Evolutionary conservation across 2,329 filamentous ascomycete species (phyloP).

Genomic region (Colletotrichum sp.): DNA sequence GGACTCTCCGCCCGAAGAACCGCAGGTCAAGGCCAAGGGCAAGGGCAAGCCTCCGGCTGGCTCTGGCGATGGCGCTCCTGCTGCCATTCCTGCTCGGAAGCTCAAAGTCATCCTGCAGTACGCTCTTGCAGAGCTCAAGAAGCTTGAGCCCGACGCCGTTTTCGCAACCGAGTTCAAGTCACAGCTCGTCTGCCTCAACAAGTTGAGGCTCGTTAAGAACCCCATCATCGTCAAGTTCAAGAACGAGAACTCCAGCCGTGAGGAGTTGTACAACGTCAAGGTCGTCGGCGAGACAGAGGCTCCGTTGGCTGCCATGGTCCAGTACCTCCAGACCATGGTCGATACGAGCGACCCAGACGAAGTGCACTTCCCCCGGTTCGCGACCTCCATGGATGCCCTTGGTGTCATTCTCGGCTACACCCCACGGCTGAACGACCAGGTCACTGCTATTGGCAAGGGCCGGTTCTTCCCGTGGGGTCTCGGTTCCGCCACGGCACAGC

Average conservation of each 20-base stretch:
- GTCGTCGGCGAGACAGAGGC: conserved; percentile 45
- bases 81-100: conserved; percentile 47
- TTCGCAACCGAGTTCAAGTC: conserved; percentile 57
- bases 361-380: conserved; percentile 51
- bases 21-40: conserved; percentile 22
- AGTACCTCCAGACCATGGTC: conserved; percentile 49
- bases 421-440: conserved; percentile 39
- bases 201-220: conserved; percentile 38
- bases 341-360: conserved; percentile 38
- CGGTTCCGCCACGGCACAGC: conserved; percentile 26
- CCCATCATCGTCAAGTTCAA: conserved; percentile 39
- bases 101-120: conserved; percentile 45
- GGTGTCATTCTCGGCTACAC: conserved; percentile 55
- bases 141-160: conserved; percentile 31
- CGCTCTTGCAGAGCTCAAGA: conserved; percentile 39
- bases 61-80: conserved; percentile 16
- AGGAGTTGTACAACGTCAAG: conserved; percentile 43
- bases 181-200: conserved; percentile 46
- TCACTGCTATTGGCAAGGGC: conserved; percentile 48
- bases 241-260: conserved; percentile 31
- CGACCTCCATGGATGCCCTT: conserved; percentile 54
- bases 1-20: neutral
- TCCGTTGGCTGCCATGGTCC: conserved; percentile 43
- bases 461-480: conserved; percentile 53
- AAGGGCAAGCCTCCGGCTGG: conserved; percentile 7